Evolutionary conservation across 345 rosid genomes (phyloP).

Genomic region (rapeseed (Brassica napus)): DNA sequence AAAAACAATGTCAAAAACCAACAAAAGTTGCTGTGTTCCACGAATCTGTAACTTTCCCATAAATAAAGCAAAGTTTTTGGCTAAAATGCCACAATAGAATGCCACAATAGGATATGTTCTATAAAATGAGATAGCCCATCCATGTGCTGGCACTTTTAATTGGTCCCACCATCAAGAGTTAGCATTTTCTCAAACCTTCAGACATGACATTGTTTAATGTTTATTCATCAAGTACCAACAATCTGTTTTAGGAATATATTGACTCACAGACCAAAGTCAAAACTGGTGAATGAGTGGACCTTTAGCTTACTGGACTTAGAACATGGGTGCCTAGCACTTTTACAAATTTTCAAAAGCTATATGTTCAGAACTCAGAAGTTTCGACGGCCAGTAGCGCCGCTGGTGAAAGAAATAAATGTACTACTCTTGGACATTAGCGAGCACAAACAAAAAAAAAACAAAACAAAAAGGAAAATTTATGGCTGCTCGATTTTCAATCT

Average conservation of each 20-base stretch:
- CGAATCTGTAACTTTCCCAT: slow-evolving; percentile 4
- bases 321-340: background rate
- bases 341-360: no score
- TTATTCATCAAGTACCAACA: no score
- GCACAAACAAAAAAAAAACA: no score
- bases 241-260: no score
- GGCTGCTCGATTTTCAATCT: background rate
- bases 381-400: no score
- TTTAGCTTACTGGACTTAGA: background rate
- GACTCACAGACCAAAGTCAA: no score
- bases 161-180: slow-evolving; percentile 6
- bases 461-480: no score
- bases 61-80: slow-evolving; percentile 5
- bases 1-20: background rate
- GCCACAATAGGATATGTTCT: background rate
- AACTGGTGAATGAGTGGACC: background rate
- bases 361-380: no score
- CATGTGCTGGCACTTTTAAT: slow-evolving; percentile 16
- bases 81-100: slow-evolving; percentile 1
- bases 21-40: slow-evolving; percentile 19
- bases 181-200: background rate
- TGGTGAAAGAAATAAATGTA: no score
- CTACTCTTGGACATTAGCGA: no score
- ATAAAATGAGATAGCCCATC: background rate
- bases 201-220: background rate